Conservation (phyloP, 768 basidiomycete genomes). For the Rhodotorula graminis region DNA sequence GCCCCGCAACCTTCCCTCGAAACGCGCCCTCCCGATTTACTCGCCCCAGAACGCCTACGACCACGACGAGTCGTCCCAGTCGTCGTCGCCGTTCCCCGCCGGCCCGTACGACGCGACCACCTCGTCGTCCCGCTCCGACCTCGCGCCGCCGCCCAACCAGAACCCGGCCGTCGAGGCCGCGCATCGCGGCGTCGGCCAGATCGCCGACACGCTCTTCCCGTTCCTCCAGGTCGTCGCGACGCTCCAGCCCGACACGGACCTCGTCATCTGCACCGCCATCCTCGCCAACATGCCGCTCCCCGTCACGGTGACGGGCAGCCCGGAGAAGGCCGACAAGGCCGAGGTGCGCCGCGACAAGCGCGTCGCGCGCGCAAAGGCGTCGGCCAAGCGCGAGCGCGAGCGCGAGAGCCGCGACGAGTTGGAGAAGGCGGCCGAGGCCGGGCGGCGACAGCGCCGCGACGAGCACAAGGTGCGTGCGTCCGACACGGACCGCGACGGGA, state of each 20-base stretch:
- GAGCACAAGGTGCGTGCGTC: not conserved
- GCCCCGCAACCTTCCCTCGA: not conserved
- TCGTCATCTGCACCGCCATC: slow-evolving; percentile 5
- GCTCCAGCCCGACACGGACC: not conserved
- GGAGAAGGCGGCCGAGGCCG: not conserved
- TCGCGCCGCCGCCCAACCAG: not conserved
- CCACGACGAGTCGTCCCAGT: not conserved
- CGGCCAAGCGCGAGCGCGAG: too few relatives aligned
- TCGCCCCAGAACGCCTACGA: not conserved
- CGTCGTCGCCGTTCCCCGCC: too few relatives aligned
- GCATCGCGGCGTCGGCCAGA: not conserved
- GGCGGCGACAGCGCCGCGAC: not conserved
- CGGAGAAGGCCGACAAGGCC: not conserved
- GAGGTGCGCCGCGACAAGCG: not conserved
- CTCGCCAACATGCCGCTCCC: slow-evolving; percentile 4
- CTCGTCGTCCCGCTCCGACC: fast-evolving
- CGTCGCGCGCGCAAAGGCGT: not conserved
- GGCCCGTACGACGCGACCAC: not conserved
- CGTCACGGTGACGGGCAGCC: not conserved
- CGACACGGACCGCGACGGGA: too few relatives aligned
- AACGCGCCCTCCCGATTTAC: not conserved
- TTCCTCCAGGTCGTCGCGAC: slow-evolving; percentile 14
- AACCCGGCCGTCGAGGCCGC: not conserved
- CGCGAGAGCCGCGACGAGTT: not conserved
- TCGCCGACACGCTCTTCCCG: not conserved